Evolutionary conservation across 768 basidiomycete species (phyloP).

Genomic region (Mycena rosella): DNA sequence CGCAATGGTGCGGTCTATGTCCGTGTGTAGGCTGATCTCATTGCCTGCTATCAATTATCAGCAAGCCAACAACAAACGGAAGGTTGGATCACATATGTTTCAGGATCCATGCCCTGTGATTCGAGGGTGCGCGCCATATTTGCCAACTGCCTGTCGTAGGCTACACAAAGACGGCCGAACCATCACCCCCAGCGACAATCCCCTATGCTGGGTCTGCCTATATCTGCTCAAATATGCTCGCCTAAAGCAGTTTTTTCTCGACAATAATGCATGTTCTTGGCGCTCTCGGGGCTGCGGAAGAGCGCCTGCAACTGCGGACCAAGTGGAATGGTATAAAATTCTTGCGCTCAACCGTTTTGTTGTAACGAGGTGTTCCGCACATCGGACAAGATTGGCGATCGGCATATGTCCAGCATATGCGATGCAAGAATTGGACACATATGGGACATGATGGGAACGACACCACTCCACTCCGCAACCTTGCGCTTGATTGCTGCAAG

Average conservation of each 20-base stretch:
- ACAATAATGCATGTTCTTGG: neutral
- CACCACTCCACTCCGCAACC: neutral
- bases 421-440: slow-evolving; percentile 7
- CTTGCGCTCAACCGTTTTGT: neutral
- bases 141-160: too few relatives aligned
- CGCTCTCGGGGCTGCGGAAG: neutral
- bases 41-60: too few relatives aligned
- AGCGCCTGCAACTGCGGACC: neutral
- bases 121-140: too few relatives aligned
- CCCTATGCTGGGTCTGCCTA: too few relatives aligned
- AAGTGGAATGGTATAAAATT: neutral
- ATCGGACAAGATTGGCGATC: neutral
- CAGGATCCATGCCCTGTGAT: too few relatives aligned
- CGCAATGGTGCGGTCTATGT: too few relatives aligned
- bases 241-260: neutral
- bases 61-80: too few relatives aligned
- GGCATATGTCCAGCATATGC: neutral
- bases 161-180: too few relatives aligned
- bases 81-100: too few relatives aligned
- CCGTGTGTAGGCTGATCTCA: too few relatives aligned
- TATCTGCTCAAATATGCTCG: too few relatives aligned
- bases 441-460: neutral
- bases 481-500: neutral
- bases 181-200: too few relatives aligned
- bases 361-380: neutral